Percentiles rank a stretch among this genome's conserved stretches.
phyloP scores from a whole-genome alignment of 2,329 filamentous ascomycete genomes.

The Fusarium ramigenum region DNA sequence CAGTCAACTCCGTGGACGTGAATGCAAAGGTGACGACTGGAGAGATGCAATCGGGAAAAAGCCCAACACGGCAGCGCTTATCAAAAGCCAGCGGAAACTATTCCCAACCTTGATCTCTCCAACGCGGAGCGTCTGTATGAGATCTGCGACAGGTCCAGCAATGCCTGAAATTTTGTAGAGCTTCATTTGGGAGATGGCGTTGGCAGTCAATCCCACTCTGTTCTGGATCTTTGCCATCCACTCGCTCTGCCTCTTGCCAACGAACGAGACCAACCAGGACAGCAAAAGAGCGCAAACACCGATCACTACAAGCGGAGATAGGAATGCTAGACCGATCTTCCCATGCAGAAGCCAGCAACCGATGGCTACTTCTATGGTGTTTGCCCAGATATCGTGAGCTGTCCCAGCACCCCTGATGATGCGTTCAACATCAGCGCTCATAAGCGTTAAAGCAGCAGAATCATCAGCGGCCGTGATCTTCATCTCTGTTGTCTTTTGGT shows the following conservation, averaged over 20 bases:
- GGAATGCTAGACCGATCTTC: conserved; percentile 58
- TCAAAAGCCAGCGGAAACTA: conserved; percentile 39
- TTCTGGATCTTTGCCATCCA: conserved; percentile 52
- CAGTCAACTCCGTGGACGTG: conserved; percentile 37
- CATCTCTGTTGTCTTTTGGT: conserved; percentile 47
- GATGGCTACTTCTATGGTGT: conserved; percentile 53
- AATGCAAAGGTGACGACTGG: conserved; percentile 48
- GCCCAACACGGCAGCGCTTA: conserved; percentile 40
- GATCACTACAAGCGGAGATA: conserved; percentile 57
- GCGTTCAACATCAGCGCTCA: conserved; percentile 59
- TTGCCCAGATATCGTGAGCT: conserved; percentile 55
- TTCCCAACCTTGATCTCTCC: conserved; percentile 44
- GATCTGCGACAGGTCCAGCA: conserved; percentile 40
- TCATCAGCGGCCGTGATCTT: conserved; percentile 48
- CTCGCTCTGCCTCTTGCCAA: conserved; percentile 39
- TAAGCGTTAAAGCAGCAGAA: conserved; percentile 56
- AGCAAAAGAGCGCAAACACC: conserved; percentile 39
- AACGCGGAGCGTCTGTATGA: conserved; percentile 43
- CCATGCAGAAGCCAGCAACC: conserved; percentile 58
- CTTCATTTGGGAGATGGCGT: conserved; percentile 47
- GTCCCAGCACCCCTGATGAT: conserved; percentile 47
- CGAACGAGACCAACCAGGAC: conserved; percentile 17
- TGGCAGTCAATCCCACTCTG: conserved; percentile 46
- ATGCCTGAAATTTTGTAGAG: conserved; percentile 47
- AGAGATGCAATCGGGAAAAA: conserved; percentile 50